A percentile compares a stretch with the other conserved stretches of the same genome.
These are phyloP conservation scores for Chlamydomonas eustigma DNA, from an alignment of 139 green algal genomes.

Conservation along the genomic window DNA sequence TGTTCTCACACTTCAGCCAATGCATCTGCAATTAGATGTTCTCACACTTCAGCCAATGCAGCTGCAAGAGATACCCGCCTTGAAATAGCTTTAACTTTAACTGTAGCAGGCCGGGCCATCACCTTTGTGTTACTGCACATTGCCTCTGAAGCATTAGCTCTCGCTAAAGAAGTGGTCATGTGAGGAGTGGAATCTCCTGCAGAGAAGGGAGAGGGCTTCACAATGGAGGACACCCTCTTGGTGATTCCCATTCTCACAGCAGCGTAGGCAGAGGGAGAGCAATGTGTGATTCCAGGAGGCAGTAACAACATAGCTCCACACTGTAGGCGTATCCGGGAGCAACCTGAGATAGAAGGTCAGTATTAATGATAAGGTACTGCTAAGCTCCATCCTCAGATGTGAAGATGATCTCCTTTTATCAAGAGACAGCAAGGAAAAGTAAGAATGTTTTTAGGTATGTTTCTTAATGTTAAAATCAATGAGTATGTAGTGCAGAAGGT, in stretches of 20 bases:
- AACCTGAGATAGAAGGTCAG: background rate
- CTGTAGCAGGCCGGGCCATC: background rate
- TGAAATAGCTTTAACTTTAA: background rate
- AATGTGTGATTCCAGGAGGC: background rate
- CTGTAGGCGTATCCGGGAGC: background rate
- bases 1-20: too few relatives aligned
- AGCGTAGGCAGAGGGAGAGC: background rate
- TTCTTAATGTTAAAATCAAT: background rate
- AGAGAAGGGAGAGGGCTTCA: too few relatives aligned
- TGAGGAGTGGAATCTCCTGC: too few relatives aligned
- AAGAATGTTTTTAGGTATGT: background rate
- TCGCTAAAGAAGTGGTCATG: too few relatives aligned
- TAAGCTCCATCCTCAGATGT: too few relatives aligned
- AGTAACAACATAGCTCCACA: background rate
- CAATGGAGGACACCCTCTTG: background rate
- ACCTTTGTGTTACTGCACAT: background rate
- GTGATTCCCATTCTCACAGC: background rate
- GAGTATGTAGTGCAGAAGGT: background rate
- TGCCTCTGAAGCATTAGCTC: background rate
- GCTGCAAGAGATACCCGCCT: background rate
- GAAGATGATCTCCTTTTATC: background rate
- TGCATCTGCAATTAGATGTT: too few relatives aligned
- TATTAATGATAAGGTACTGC: background rate
- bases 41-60: too few relatives aligned
- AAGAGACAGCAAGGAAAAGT: background rate